Evolutionary conservation across 257 asterid genomes (phyloP), one percentile per base, ranked within the genome.

Genomic region (Dorcoceras hygrometricum): DNA sequence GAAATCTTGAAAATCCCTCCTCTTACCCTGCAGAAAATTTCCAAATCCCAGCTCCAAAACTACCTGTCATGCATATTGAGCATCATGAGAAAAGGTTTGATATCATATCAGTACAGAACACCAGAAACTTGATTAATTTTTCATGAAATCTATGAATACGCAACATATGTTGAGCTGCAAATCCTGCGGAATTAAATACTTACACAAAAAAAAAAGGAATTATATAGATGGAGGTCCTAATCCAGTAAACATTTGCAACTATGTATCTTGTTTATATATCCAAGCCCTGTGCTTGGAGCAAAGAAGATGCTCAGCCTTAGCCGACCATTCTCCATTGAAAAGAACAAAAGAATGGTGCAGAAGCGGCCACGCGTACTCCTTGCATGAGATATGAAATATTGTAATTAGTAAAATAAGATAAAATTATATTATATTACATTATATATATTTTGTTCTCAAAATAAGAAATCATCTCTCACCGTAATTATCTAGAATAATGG

Each of bases 301-400:
- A 32, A 61, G 83, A 74, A 82, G 85, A 79, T 84, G 89, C 87
- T 75, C 71, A 77, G 79, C 43, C 71, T 73, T 76, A 71, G 78
- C 84, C 82, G 85, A 80, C 86, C 87, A 79, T 72, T 71, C 63
- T 72, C 55, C 73, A 62, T 57, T 46, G 59, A 71, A 74, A 76
- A 67, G 66, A 23, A 71, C 83, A 87, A 81, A 85, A 77, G 50
- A 73, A 75, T 68, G 96, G 92, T 69, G 61, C 61, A 75, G 23
- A 67, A 19, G 46, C 23, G 12, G 81, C 90, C 96, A 85, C 96
- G 85, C 87, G 82, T 68, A 65, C 72, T 24, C 36, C 63, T 11
- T 63, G 67, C 73, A 77, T 74, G 81, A 71, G 39, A 72, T 16
- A 57, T 46, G 79, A 76, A 62, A 70, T 26, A 2, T 1, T 72